A percentile compares a stretch with the other conserved stretches of the same genome.
Conservation (phyloP, 371 early-diverging fungal species). For the Rhizopus sp. region DNA sequence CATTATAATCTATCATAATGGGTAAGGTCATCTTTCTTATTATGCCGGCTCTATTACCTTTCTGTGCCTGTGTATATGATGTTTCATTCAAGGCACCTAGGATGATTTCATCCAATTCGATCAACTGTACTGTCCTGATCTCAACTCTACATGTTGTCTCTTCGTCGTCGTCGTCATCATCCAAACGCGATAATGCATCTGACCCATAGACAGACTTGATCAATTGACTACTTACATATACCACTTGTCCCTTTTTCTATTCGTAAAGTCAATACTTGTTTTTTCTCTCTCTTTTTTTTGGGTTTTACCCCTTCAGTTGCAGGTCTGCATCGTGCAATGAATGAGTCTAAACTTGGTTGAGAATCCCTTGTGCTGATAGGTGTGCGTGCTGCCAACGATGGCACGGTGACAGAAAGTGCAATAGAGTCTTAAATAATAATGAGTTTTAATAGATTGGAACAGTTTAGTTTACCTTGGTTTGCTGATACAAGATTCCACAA, state of each 20-base stretch:
- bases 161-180: conserved; percentile 34
- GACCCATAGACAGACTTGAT: conserved; percentile 38
- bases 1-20: conserved; percentile 20
- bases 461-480: conserved; percentile 10
- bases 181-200: conserved; percentile 35
- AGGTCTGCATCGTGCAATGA: conserved; percentile 20
- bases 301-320: conserved; percentile 20
- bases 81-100: conserved; percentile 59
- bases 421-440: conserved; percentile 11
- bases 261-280: conserved; percentile 2
- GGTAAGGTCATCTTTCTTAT: background rate
- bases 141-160: conserved; percentile 6
- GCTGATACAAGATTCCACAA: conserved; percentile 18
- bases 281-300: background rate
- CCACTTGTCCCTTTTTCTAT: conserved; percentile 7
- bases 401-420: conserved; percentile 20
- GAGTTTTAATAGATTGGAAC: background rate
- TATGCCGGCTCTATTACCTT: conserved; percentile 37
- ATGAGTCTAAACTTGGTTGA: conserved; percentile 5
- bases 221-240: conserved; percentile 29
- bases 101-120: conserved; percentile 67
- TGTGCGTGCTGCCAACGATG: conserved; percentile 7
- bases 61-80: conserved; percentile 56
- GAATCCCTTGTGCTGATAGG: background rate
- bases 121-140: conserved; percentile 49